A percentile compares a stretch with the other conserved stretches of the same genome.
Evolutionary conservation across 2,329 filamentous ascomycete genomes (phyloP).

Genomic region (Metarhizium rileyi): DNA sequence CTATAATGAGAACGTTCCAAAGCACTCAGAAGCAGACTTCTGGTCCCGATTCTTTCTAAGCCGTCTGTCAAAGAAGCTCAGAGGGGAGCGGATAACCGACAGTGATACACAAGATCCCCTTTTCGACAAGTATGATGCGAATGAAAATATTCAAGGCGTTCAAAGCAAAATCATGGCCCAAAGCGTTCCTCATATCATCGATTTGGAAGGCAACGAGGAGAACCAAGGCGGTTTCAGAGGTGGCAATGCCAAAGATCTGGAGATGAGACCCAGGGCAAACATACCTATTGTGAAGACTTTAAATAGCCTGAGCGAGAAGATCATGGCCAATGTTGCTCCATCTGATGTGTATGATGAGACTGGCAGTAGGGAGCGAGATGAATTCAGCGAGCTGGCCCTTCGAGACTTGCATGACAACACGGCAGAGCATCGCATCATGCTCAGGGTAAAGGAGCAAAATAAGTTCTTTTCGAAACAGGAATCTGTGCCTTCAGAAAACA

Average conservation of each 20-base stretch:
- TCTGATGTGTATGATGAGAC: constrained; percentile 60
- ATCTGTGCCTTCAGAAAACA: constrained; percentile 34
- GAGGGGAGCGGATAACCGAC: constrained; percentile 77
- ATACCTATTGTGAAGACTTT: constrained; percentile 82
- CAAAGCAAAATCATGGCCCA: constrained; percentile 47
- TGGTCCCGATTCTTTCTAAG: constrained; percentile 94
- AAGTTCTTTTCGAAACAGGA: constrained; percentile 63
- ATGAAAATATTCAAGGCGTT: constrained; percentile 50
- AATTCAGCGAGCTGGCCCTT: constrained; percentile 65
- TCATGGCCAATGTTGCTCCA: constrained; percentile 79
- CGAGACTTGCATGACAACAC: constrained; percentile 69
- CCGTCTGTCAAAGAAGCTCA: constrained; percentile 79
- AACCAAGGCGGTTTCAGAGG: constrained; percentile 74
- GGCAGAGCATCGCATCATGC: constrained; percentile 66
- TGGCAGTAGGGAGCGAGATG: constrained; percentile 52
- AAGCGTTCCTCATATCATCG: constrained; percentile 78
- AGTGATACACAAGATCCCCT: constrained; percentile 66
- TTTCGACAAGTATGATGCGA: constrained; percentile 77
- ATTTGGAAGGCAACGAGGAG: constrained; percentile 89
- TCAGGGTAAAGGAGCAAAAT: constrained; percentile 83
- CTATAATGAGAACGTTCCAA: constrained; percentile 88
- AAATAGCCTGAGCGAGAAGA: constrained; percentile 85
- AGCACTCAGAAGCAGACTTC: constrained; percentile 69
- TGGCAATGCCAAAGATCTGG: constrained; percentile 80
- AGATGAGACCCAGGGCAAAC: constrained; percentile 76